Base-by-base conservation (phyloP, 2,329 filamentous ascomycete genomes). In the Microdochium nivale region DNA sequence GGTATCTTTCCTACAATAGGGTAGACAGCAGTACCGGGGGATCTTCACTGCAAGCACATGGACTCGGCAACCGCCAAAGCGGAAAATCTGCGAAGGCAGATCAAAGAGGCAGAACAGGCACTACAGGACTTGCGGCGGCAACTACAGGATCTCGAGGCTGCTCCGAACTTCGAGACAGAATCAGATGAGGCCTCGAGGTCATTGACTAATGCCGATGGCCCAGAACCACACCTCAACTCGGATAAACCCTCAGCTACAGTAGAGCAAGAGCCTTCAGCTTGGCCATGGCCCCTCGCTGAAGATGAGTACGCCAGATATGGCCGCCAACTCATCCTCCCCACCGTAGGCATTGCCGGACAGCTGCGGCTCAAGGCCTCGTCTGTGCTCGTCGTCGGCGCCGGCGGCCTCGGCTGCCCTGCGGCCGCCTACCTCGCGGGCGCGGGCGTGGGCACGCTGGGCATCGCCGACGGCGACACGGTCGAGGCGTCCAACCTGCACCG, bases 401-500 rank as follows among this genome's bases (percentile, higher is more conserved):
- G 94, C 5, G 94, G 94, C 0, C 73, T 99, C 13, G 94, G 94
- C 11, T 97, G 90, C 65, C 94, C 94, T 11, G 90, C 94, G 13
- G 88, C 91, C 1, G 80, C 88, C n/a, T 99, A 99, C 64, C 80
- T 99, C 1, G 89, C 90, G 10, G 92, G 90, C 23, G 88, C 94
- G 1, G 94, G 94, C 0, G 79, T 96, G 1, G 90, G 91, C 9
- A 87, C 78, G 0, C 69, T 99, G 19, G 91, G 92, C 0, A 73
- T 99, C 8, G 81, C 94, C 24, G 94, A 99, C 64, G 90, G 87
- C 3, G 94, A 99, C 68, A 76, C 75, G 0, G 92, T 99, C 27
- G 94, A 97, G 65, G 72, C 78, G 16, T 96, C 90, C 25, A 99
- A 99, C 64, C 76, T 99, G 14, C 94, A 97, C 71, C 84, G 94